phyloP scores from a whole-genome alignment of 1,284 basidiomycete species.

The Ceratobasidium sp. region DNA sequence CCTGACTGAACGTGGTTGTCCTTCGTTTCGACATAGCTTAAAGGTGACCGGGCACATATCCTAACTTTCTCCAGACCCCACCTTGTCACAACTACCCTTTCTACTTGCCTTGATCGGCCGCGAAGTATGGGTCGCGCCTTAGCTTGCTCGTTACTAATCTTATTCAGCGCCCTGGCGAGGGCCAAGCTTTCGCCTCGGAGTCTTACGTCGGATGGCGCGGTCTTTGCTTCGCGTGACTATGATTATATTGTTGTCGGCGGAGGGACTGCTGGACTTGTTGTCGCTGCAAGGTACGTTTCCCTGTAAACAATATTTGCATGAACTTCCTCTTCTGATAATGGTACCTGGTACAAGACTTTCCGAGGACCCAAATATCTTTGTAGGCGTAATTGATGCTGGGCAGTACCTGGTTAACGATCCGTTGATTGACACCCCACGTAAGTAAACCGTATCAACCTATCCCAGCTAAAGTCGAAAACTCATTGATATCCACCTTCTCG shows the following conservation, averaged over 20 bases:
- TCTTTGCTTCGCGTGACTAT: conserved; percentile 1
- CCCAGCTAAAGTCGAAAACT: background rate
- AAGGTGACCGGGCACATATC: background rate
- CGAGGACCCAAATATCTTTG: conserved; percentile 18
- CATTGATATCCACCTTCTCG: no score
- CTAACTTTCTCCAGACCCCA: background rate
- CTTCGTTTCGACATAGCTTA: background rate
- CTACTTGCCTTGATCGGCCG: no score
- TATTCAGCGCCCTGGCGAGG: background rate
- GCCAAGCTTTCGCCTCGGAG: background rate
- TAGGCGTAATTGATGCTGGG: conserved; percentile 26
- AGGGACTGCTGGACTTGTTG: conserved; percentile 33
- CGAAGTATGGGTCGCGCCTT: background rate
- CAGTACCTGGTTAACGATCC: conserved; percentile 14
- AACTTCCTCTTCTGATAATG: no score
- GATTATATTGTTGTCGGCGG: conserved; percentile 35
- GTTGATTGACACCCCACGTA: conserved; percentile 30
- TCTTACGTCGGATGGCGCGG: background rate
- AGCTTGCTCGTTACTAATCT: background rate
- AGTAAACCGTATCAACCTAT: background rate
- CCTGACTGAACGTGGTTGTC: background rate
- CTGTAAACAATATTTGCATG: background rate
- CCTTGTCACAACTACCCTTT: background rate
- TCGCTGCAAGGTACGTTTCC: conserved; percentile 24
- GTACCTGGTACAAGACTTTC: background rate